A percentile compares a stretch with the other conserved stretches of the same genome.
Conservation (phyloP, 345 rosid species). For the Litchi chinensis region DNA sequence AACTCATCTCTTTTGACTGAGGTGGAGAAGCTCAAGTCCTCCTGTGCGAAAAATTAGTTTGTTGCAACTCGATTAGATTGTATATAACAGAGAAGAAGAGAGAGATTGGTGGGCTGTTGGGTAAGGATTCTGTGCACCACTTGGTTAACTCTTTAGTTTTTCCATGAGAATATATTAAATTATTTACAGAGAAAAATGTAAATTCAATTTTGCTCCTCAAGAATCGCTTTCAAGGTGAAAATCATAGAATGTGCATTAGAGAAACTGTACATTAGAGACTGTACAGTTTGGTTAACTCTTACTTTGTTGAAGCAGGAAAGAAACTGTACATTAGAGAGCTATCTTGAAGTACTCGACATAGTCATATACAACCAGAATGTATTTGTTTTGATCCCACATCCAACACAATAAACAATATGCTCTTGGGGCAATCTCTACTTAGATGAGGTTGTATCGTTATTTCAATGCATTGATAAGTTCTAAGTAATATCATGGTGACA, state of each 20-base stretch:
- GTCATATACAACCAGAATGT: background rate
- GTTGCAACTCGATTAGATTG: background rate
- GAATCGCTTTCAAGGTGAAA: background rate
- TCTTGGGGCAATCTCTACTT: too few species aligned
- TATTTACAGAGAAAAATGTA: background rate
- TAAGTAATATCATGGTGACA: background rate
- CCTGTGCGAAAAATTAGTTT: conserved; percentile 10
- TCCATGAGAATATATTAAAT: background rate
- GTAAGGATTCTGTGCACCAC: background rate
- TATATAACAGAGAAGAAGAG: background rate
- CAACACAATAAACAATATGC: background rate
- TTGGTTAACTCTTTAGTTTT: background rate
- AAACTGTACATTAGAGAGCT: background rate
- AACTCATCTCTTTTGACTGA: conserved; percentile 53
- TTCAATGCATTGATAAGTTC: too few species aligned
- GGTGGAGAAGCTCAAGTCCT: conserved; percentile 59
- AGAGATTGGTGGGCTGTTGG: too few species aligned
- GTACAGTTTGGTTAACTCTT: background rate
- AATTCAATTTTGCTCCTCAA: background rate
- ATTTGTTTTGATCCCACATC: background rate
- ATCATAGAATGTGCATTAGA: background rate
- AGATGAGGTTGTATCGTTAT: too few species aligned
- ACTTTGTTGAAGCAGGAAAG: background rate
- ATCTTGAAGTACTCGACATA: background rate
- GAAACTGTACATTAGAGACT: background rate